Conservation (phyloP, 2,329 filamentous ascomycete genomes). For the Hypoxylon sp. region DNA sequence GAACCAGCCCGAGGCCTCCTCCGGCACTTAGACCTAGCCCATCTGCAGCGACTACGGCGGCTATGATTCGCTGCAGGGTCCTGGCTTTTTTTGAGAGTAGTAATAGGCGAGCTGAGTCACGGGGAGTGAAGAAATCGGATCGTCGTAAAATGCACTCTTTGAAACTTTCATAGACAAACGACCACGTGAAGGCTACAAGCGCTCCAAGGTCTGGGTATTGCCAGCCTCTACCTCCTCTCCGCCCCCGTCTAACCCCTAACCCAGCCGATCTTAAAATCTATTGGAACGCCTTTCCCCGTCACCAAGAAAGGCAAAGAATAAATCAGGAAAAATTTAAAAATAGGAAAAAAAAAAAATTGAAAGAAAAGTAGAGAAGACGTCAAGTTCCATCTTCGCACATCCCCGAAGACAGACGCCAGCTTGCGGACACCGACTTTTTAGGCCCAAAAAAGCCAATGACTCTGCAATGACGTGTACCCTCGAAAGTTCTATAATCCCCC, state of each 20-base stretch:
- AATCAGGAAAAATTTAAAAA: conserved; percentile 8
- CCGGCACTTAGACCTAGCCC: conserved; percentile 26
- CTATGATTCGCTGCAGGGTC: conserved; percentile 30
- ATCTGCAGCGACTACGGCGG: conserved; percentile 15
- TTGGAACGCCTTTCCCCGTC: conserved; percentile 29
- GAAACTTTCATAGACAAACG: conserved; percentile 22
- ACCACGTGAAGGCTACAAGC: conserved; percentile 28
- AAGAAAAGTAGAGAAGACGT: conserved; percentile 16
- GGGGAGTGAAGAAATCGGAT: conserved; percentile 16
- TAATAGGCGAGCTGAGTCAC: conserved; percentile 30
- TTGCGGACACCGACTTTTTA: conserved; percentile 37
- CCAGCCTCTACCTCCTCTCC: conserved; percentile 34
- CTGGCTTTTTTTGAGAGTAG: conserved; percentile 6
- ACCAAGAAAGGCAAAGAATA: conserved; percentile 22
- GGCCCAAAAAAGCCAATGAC: conserved; percentile 34
- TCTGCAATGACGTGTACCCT: conserved; percentile 40
- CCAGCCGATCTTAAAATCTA: conserved; percentile 40
- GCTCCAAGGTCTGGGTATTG: conserved; percentile 36
- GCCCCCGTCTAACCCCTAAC: conserved; percentile 34
- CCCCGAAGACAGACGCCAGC: conserved; percentile 5
- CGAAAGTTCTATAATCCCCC: conserved; percentile 19
- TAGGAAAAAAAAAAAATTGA: conserved; percentile 10
- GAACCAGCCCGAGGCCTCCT: conserved; percentile 18
- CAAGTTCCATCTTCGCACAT: conserved; percentile 26
- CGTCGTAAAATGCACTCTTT: conserved; percentile 26